Percentiles rank a stretch among this genome's conserved stretches.
These are phyloP conservation scores for Hymenoscyphus infarciens DNA, from an alignment of 2,329 filamentous ascomycete genomes.

Conservation along the genomic window DNA sequence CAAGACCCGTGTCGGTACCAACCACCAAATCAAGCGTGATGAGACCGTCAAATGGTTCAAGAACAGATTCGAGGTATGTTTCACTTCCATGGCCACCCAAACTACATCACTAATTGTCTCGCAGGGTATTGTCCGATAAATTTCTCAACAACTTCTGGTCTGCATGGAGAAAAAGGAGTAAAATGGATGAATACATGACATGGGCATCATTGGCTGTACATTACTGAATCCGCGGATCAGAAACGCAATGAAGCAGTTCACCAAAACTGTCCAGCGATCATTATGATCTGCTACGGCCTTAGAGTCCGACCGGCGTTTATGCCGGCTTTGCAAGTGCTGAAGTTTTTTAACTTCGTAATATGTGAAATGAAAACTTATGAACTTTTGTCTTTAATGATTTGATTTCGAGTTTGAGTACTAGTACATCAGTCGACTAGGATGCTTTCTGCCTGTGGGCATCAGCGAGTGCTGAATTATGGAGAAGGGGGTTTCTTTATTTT, in stretches of 20 bases:
- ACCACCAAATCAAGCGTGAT: slow-evolving; percentile 87
- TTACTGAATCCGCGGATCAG: slow-evolving; percentile 34
- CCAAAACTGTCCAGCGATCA: slow-evolving; percentile 45
- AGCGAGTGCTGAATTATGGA: no score
- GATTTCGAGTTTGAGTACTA: background rate
- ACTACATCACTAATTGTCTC: slow-evolving; percentile 6
- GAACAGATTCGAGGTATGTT: slow-evolving; percentile 40
- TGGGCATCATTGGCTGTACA: slow-evolving; percentile 30
- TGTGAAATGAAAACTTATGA: slow-evolving; percentile 9
- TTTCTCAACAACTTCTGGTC: slow-evolving; percentile 17
- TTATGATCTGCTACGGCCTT: slow-evolving; percentile 63
- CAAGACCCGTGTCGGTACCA: slow-evolving; percentile 80
- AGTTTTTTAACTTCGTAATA: slow-evolving; percentile 8
- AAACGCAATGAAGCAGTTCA: slow-evolving; percentile 42
- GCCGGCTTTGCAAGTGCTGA: slow-evolving; percentile 50
- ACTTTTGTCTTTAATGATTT: background rate
- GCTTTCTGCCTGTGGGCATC: no score
- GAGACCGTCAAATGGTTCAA: slow-evolving; percentile 99
- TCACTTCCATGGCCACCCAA: no score
- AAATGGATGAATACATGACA: slow-evolving; percentile 23
- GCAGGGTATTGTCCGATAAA: slow-evolving; percentile 97
- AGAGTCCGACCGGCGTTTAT: slow-evolving; percentile 66
- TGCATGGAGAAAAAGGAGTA: slow-evolving; percentile 27
- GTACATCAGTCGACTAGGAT: background rate
- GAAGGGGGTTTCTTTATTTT: no score